Conservation (phyloP, 2,329 filamentous ascomycete species). For the Botrytis byssoidea region DNA sequence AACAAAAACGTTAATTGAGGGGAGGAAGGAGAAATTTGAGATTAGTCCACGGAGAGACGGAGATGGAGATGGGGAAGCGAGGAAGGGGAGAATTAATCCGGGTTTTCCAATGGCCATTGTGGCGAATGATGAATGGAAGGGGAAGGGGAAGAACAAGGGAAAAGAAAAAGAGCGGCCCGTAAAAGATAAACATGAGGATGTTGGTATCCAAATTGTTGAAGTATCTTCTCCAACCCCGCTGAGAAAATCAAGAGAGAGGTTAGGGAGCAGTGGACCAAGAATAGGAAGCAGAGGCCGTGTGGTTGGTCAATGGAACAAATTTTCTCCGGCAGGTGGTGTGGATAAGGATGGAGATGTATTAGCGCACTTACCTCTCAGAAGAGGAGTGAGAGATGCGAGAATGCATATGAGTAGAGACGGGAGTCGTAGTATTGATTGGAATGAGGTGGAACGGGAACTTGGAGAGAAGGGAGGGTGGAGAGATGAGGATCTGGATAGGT, state of each 20-base stretch:
- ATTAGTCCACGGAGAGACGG: not conserved
- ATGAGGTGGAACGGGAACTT: not conserved
- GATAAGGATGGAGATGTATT: not conserved
- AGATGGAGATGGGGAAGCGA: not conserved
- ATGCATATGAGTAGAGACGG: conserved; percentile 5
- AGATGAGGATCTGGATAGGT: not conserved
- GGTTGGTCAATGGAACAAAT: conserved; percentile 1
- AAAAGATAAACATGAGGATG: not conserved
- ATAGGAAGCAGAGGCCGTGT: not conserved
- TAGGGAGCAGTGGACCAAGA: not conserved
- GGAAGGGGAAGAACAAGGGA: not conserved
- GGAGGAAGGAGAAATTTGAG: conserved; percentile 8
- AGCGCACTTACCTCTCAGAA: not conserved
- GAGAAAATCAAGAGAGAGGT: not conserved
- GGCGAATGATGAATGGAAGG: not conserved
- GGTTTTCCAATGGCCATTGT: not conserved
- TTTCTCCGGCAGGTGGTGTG: not conserved
- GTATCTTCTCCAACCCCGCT: not conserved
- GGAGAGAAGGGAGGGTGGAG: not conserved
- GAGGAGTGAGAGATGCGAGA: not conserved
- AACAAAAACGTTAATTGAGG: not conserved
- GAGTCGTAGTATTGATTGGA: not conserved
- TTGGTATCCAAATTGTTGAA: not conserved
- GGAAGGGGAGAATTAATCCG: not conserved
- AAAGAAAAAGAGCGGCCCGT: not conserved